Base-by-base conservation (phyloP, 768 basidiomycete genomes). In the Pisolithus sp. region DNA sequence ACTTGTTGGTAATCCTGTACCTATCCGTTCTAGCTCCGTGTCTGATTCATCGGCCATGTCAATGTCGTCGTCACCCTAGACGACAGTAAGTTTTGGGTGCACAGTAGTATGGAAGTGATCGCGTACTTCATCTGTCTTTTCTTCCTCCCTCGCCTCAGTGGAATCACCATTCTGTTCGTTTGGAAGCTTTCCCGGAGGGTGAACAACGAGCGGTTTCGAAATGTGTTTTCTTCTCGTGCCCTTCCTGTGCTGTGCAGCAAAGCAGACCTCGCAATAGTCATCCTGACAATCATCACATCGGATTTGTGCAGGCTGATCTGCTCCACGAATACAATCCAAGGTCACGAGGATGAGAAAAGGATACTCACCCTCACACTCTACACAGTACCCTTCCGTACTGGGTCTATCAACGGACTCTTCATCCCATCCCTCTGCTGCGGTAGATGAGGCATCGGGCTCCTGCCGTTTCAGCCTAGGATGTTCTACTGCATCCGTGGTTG, bases 241-340 rank as follows among this genome's bases (percentile, higher is more conserved):
- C 59, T 92, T 93, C 44, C 89, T 73, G 66, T 93, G 90, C 62
- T 88, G 88, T 1, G 89, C 79, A 9, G 85, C 79, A 65, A 86
- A 93, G 73, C 90, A 93, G 21, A 93, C 90, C 62, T 90, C 85
- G 54, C 90, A 92, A 61, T 82, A 92, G 18, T 74, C 66, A 62
- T 92, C 90, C 3, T 62, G 70, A 63, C 90, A 93, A 10, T 77
- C 76, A 61, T 85, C 81, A 61, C 90, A 93, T 47, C 73, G 66
- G 20, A 92, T 60, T 61, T 88, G 79, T 5, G 88, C 86, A 50
- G 90, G 89, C 64, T 93, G 90, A 71, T 93, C 90, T 93, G 54
- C 21, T 21, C 52, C 48, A 55, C 30, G 41, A 44, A n/a, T 12
- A 44, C 45, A 20, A 31, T 15, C 30, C 28, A 20, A 43, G 24